phyloP scores from a whole-genome alignment of 2,329 filamentous ascomycete genomes.

The Emydomyces testavorans region DNA sequence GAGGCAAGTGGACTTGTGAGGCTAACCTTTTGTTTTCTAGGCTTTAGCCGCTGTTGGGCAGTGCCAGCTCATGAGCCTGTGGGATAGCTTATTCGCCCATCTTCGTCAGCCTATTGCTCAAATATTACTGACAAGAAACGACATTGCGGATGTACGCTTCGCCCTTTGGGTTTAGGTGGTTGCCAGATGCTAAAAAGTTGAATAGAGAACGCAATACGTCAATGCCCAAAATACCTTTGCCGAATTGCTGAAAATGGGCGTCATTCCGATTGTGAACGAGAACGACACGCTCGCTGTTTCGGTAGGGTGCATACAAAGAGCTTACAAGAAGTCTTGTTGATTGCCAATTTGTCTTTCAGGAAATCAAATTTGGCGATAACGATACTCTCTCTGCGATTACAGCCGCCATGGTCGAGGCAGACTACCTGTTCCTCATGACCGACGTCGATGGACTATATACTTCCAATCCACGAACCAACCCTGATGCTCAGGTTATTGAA shows the following conservation, averaged over 20 bases:
- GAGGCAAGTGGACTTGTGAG: not conserved
- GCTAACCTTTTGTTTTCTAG: constrained; percentile 30
- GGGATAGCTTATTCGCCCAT: constrained; percentile 85
- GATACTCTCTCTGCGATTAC: constrained; percentile 95
- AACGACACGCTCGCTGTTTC: constrained; percentile 94
- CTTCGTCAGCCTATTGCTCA: constrained; percentile 85
- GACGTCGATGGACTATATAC: constrained; percentile 97
- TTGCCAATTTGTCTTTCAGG: constrained; percentile 31
- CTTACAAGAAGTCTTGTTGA: not conserved
- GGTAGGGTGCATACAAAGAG: constrained; percentile 25
- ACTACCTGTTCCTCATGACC: constrained; percentile 96
- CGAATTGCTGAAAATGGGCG: constrained; percentile 83
- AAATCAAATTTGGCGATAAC: constrained; percentile 99
- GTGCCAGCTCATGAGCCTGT: constrained; percentile 85
- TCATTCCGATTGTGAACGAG: constrained; percentile 97
- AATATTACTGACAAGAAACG: constrained; percentile 84
- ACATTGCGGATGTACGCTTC: constrained; percentile 73
- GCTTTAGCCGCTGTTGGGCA: constrained; percentile 93
- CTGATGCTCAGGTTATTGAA: constrained; percentile 79
- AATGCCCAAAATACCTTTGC: constrained; percentile 94
- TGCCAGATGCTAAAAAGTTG: not conserved
- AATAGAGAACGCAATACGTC: constrained; percentile 73
- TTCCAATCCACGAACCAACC: constrained; percentile 77
- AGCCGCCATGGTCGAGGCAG: constrained; percentile 91
- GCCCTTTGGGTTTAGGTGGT: not conserved